phyloP scores from a whole-genome alignment of 2,329 filamentous ascomycete species.

The Thielaviopsis punctulata region DNA sequence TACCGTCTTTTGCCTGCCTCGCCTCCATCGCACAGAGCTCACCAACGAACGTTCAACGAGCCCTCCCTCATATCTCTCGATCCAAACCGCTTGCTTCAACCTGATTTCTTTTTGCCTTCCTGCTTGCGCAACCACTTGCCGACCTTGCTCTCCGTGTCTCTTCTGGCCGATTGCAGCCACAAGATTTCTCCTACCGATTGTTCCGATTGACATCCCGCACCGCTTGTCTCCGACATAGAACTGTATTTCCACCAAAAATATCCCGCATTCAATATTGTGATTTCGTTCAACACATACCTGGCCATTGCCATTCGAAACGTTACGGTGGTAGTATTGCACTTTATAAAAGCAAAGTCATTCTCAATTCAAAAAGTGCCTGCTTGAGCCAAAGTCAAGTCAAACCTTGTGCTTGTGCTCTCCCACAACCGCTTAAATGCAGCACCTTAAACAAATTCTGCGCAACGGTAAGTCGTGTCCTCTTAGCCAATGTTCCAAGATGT shows the following conservation, averaged over 20 bases:
- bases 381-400: neutral
- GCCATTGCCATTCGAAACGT: neutral
- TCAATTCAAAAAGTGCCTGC: neutral
- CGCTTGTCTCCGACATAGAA: neutral
- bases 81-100: no score
- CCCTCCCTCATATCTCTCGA: no score
- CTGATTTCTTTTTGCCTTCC: no score
- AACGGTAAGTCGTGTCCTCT: constrained; percentile 4
- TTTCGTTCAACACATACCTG: neutral
- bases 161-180: neutral
- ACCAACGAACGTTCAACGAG: no score
- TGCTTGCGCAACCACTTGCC: neutral
- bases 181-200: neutral
- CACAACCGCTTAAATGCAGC: constrained; percentile 5
- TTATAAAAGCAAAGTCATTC: neutral
- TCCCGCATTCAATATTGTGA: neutral
- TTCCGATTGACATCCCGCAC: neutral
- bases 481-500: neutral
- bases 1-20: no score
- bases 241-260: neutral
- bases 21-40: no score
- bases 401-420: neutral
- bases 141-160: neutral
- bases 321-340: neutral
- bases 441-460: constrained; percentile 11